Evolutionary conservation across 768 basidiomycete species (phyloP).

Genomic region (Lentinula sp.): DNA sequence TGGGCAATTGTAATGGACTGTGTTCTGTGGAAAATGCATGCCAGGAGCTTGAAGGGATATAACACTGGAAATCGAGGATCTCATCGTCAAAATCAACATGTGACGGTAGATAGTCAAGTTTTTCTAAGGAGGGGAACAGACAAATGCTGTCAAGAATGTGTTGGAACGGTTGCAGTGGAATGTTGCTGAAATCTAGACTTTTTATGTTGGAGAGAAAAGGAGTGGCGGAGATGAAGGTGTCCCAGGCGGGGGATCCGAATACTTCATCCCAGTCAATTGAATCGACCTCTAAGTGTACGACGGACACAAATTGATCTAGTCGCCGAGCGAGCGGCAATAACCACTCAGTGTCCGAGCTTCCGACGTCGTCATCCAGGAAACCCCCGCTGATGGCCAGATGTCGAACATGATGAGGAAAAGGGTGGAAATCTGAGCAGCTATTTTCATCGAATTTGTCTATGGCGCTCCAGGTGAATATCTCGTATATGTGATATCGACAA

Average conservation of each 20-base stretch:
- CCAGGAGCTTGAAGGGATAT: background rate
- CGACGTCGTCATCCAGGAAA: background rate
- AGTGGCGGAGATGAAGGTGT: background rate
- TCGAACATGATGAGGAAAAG: background rate
- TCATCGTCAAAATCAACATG: background rate
- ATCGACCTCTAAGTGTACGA: background rate
- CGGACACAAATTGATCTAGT: background rate
- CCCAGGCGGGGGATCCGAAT: background rate
- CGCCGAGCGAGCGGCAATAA: background rate
- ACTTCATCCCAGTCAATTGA: background rate
- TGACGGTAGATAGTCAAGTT: background rate
- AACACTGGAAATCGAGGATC: background rate
- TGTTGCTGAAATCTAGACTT: background rate
- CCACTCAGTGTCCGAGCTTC: background rate
- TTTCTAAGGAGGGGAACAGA: background rate
- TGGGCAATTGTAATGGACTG: background rate
- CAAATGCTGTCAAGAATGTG: background rate
- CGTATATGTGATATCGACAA: background rate
- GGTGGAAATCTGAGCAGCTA: background rate
- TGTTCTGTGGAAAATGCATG: background rate
- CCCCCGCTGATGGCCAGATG: background rate
- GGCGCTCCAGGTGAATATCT: background rate
- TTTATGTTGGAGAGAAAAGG: background rate
- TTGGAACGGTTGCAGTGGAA: constrained; percentile 1
- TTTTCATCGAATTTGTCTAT: background rate